Evolutionary conservation across 2,329 filamentous ascomycete genomes (phyloP), one percentile per base, ranked within the genome.

Genomic region (Mariannaea sp.): DNA sequence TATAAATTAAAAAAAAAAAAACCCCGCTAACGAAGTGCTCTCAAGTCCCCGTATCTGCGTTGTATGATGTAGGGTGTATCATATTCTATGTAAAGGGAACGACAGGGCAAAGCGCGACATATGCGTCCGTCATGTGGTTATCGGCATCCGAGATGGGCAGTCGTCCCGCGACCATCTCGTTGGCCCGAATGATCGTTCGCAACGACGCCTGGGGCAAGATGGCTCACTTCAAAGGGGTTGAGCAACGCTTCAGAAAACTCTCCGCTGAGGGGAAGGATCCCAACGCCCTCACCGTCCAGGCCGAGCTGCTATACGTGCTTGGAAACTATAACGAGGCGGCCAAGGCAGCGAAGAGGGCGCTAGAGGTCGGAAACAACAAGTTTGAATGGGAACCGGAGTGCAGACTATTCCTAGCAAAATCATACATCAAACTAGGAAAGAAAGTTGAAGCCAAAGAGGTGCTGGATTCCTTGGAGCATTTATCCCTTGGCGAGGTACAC

Each of bases 251-350:
- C 58, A 63, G 58, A 55, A 43, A 64, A 20, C 56, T 76, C 8
- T 61, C 73, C 22, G 36, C 58, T 10, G 49, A 56, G 24, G 67
- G 62, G 20, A 64, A 58, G n/a, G 65, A 75, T 30, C 61, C 71
- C 3, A 63, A 75, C 38, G 74, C 71, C 26, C 60, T 75, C 17
- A 66, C 69, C 4, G 59, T 67, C 7, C 66, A 74, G 35, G 74
- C 69, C 13, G 64, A 69, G 46, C 20, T 60, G 20, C 64, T 70
- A 10, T 64, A 61, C 41, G 39, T 43, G 20, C 55, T 61, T 32
- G 65, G 62, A 5, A 65, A 59, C 27, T 65, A 64, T 45, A 49
- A 53, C 1, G 61, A 58, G 7, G 66, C 69, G 4, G 55, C 53
- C 19, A 45, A 43, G 13, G 38, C 57, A 4, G 49, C 71, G 9